Conservation (phyloP, 2,329 filamentous ascomycete species). For the Fusarium sp. region DNA sequence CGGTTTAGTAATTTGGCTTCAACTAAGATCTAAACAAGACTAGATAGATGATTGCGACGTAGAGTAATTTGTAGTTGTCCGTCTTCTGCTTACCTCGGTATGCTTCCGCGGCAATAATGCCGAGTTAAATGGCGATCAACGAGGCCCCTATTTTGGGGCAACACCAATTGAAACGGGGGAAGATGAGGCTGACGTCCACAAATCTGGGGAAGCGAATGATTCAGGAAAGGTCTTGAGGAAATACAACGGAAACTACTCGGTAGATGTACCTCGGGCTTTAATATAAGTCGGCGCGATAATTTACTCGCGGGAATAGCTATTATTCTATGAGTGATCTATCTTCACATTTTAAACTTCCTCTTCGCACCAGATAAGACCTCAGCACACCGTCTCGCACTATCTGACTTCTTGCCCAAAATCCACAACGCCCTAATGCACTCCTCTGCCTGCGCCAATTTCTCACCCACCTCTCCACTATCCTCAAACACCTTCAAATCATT, state of each 20-base stretch:
- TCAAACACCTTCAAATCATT: conserved; percentile 40
- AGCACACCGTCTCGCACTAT: conserved; percentile 52
- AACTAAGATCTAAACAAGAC: background rate
- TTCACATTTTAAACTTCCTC: background rate
- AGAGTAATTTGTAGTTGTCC: background rate
- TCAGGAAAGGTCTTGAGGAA: background rate
- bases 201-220: conserved; percentile 24
- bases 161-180: background rate
- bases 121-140: conserved; percentile 4
- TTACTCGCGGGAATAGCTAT: background rate
- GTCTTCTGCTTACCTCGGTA: conserved; percentile 1
- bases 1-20: accelerated
- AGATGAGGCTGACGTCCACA: background rate
- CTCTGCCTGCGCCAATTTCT: conserved; percentile 55
- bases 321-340: background rate
- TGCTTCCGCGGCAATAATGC: conserved; percentile 19
- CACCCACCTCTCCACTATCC: conserved; percentile 40
- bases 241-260: background rate
- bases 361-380: conserved; percentile 28
- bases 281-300: too few relatives aligned
- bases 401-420: conserved; percentile 66
- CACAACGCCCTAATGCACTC: conserved; percentile 65
- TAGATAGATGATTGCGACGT: background rate
- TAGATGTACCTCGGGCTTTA: background rate
- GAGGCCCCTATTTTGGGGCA: background rate